phyloP scores from a whole-genome alignment of 179 eudicot species.

The Gypsophila paniculata region DNA sequence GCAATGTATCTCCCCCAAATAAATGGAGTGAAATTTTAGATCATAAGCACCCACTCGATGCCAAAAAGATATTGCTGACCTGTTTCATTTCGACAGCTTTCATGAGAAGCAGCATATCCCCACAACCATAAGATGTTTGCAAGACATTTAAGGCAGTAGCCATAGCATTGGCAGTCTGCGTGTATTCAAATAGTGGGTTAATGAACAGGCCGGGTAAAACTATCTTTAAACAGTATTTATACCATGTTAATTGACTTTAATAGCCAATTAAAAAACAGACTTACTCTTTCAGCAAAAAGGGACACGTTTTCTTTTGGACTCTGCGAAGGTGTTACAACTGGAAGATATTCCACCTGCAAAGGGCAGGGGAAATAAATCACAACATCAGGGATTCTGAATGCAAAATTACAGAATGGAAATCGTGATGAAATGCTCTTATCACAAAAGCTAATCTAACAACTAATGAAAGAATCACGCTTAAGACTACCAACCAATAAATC shows the following conservation, averaged over 20 bases:
- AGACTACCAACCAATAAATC: not conserved
- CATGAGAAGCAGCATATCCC: slow-evolving; percentile 67
- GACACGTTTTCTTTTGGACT: slow-evolving; percentile 66
- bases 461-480: not conserved
- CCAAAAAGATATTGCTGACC: slow-evolving; percentile 34
- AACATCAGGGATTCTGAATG: not conserved
- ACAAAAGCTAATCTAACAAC: not conserved
- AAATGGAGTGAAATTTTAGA: not conserved
- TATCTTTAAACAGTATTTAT: not conserved
- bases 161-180: slow-evolving; percentile 76
- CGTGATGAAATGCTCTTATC: not conserved
- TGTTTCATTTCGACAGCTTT: slow-evolving; percentile 67
- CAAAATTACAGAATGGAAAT: not conserved
- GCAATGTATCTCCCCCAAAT: not conserved
- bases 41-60: not conserved
- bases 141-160: slow-evolving; percentile 72
- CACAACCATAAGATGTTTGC: slow-evolving; percentile 75
- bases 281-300: slow-evolving; percentile 73
- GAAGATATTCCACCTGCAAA: slow-evolving; percentile 87
- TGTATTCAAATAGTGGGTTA: slow-evolving; percentile 11
- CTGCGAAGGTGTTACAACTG: slow-evolving; percentile 57
- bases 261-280: slow-evolving; percentile 20
- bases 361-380: not conserved
- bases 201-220: not conserved
- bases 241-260: not conserved